Conservation (phyloP, 345 rosid genomes). For the Eucalyptus regnans region DNA sequence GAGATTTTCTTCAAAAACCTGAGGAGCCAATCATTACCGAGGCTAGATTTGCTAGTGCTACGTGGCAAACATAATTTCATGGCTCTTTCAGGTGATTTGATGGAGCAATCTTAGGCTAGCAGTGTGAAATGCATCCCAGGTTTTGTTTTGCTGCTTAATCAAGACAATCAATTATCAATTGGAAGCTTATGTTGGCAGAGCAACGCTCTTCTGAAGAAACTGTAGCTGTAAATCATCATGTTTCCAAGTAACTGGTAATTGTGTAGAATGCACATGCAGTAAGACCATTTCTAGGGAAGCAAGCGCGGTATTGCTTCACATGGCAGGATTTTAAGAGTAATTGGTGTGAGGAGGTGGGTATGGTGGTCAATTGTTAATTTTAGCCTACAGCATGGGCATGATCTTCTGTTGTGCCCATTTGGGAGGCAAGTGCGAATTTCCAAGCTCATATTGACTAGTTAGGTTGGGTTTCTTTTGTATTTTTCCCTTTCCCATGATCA, state of each 20-base stretch:
- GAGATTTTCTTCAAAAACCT: background rate
- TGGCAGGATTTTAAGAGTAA: background rate
- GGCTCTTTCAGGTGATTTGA: background rate
- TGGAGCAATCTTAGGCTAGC: background rate
- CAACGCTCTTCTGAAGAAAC: background rate
- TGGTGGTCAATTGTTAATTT: background rate
- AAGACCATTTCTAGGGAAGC: background rate
- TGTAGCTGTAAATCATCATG: background rate
- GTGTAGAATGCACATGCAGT: background rate
- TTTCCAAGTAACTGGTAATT: background rate
- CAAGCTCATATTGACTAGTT: background rate
- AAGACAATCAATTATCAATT: background rate
- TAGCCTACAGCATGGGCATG: background rate
- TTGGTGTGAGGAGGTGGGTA: background rate
- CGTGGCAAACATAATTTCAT: background rate
- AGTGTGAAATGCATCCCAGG: background rate
- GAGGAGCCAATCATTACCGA: background rate
- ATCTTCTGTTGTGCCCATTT: background rate
- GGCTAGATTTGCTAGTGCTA: background rate
- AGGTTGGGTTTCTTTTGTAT: background rate
- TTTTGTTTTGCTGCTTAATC: background rate
- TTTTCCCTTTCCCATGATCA: background rate
- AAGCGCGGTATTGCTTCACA: background rate
- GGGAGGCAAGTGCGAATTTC: background rate
- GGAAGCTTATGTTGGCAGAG: background rate